These are phyloP conservation scores for Populus euphratica DNA, from an alignment of 345 rosid species.

Conservation along the genomic window DNA sequence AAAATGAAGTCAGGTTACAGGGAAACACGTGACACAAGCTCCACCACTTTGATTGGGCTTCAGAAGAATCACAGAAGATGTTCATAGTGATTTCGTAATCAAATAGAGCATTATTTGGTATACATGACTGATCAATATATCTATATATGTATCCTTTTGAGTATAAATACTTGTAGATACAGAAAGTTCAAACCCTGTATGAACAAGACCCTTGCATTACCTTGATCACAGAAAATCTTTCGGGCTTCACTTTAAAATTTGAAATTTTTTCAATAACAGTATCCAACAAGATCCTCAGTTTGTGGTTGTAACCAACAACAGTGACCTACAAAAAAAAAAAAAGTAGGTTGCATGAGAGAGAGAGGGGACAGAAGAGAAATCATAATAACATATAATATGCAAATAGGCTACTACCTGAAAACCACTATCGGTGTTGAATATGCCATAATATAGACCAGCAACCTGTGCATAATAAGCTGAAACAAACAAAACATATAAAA, in stretches of 20 bases:
- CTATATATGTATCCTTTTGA: too few relatives aligned
- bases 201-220: conserved; percentile 30
- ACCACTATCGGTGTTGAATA: conserved; percentile 52
- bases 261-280: conserved; percentile 62
- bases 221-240: conserved; percentile 85
- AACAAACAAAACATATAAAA: conserved; percentile 18
- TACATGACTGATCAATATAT: too few relatives aligned
- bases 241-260: conserved; percentile 67
- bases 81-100: too few relatives aligned
- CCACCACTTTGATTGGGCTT: background rate
- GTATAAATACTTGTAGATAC: too few relatives aligned
- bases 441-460: conserved; percentile 75
- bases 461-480: conserved; percentile 89
- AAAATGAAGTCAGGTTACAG: background rate
- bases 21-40: background rate
- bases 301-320: conserved; percentile 84
- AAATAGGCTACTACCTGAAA: conserved; percentile 53
- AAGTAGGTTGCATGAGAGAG: background rate
- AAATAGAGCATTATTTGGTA: too few relatives aligned
- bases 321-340: conserved; percentile 45
- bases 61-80: conserved; percentile 3
- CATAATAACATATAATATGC: conserved; percentile 5
- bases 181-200: too few relatives aligned
- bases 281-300: conserved; percentile 72
- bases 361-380: conserved; percentile 1